Base-by-base conservation (phyloP, 176 grass and related monocot genomes). In the Carex kokanica region DNA sequence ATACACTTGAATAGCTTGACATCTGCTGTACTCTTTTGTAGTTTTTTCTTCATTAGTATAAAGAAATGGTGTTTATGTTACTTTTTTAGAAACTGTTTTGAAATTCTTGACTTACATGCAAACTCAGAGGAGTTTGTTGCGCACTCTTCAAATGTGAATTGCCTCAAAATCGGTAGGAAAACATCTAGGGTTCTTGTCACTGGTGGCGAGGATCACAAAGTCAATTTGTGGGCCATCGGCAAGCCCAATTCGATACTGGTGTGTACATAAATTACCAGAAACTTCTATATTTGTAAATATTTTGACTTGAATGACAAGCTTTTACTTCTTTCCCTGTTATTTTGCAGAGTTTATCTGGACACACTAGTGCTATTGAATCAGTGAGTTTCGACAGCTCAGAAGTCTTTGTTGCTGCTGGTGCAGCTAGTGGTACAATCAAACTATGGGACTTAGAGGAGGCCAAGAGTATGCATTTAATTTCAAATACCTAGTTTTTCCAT, bases 101-200 rank as follows among this genome's bases (percentile, higher is more conserved):
- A 78, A 80, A 68, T 54, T 78, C 92, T 95, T 98, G 84, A 98
- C 95, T 75, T 58, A 49, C 18, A 27, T 90, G 83, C 64, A 38
- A 82, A 66, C 16, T 15, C 83, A 97, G 95, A 98, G 95, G 95
- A 98, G 90, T 98, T 98, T 95, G 95, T 98, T 32, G 95, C 95
- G 3, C 95, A 98, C 77, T 77, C 92, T 13, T 98, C 95, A 84
- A 98, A 94, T 91, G 92, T 98, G 14, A 98, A 98, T 90, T 98
- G 95, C 82, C 95, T 98, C 78, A 98, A 93, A 89, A 98, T 98
- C 20, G 95, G 95, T 60, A 90, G 92, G 89, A 98, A 90, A 83
- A 93, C 95, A 10, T 98, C 92, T 4, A 91, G 95, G 32, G 90
- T 98, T 81, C 95, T 98, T 9, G 90, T 98, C 31, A 98, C 95